A percentile compares a stretch with the other conserved stretches of the same genome.
These are phyloP conservation scores for Aspergillus funiculosus DNA, from an alignment of 495 filamentous ascomycete genomes.

Conservation along the genomic window DNA sequence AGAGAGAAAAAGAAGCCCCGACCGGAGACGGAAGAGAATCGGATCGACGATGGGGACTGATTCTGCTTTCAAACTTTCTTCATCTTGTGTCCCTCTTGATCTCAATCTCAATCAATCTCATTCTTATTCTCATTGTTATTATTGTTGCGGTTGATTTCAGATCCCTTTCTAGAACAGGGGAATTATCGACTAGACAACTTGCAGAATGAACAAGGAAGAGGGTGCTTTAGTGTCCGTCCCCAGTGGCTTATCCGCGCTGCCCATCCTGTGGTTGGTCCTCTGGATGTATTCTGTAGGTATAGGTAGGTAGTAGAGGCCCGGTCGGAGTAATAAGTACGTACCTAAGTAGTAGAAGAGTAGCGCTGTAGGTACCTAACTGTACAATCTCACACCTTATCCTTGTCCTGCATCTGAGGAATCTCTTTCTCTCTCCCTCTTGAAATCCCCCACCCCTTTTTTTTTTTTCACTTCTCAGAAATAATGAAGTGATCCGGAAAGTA, in stretches of 20 bases:
- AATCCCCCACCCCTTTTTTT: no score
- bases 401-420: no score
- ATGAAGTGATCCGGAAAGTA: no score
- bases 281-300: no score
- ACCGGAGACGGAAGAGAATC: slow-evolving; percentile 12
- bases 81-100: neutral
- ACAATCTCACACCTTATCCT: no score
- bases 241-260: slow-evolving; percentile 11
- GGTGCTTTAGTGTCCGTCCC: slow-evolving; percentile 13
- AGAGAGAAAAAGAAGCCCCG: slow-evolving; percentile 7
- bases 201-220: slow-evolving; percentile 1
- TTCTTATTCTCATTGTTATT: neutral
- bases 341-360: no score
- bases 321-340: no score
- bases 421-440: no score
- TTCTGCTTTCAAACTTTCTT: neutral
- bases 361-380: no score
- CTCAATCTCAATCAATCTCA: neutral
- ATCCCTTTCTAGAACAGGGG: slow-evolving; percentile 16
- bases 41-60: neutral
- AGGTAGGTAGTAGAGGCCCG: neutral
- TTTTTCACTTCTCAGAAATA: no score
- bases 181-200: slow-evolving; percentile 8
- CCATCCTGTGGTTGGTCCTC: slow-evolving; percentile 4
- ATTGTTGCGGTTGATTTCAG: no score